Evolutionary conservation across 108 stramenopile species (phyloP).

Genomic region (Epithemia pelagica): DNA sequence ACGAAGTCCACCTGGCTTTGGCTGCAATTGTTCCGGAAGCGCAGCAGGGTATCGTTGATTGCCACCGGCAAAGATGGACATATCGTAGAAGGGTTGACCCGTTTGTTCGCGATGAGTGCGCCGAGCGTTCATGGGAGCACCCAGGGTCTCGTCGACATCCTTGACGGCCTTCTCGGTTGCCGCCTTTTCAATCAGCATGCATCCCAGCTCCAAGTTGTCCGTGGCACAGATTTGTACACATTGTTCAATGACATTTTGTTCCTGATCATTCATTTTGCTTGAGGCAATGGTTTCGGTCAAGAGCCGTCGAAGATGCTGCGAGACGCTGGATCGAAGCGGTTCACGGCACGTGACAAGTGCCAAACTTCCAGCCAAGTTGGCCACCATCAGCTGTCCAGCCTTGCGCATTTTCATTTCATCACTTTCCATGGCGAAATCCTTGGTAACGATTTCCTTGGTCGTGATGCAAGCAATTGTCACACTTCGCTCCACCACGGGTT

Average conservation of each 20-base stretch:
- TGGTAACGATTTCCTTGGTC: slow-evolving; percentile 94
- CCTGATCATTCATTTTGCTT: slow-evolving; percentile 60
- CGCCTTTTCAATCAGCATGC: slow-evolving; percentile 98
- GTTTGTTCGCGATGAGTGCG: slow-evolving; percentile 81
- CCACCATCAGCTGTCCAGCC: slow-evolving; percentile 96
- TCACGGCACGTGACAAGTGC: slow-evolving; percentile 97
- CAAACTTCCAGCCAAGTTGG: slow-evolving; percentile 95
- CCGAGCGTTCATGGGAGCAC: slow-evolving; percentile 53
- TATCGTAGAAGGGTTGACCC: slow-evolving; percentile 89
- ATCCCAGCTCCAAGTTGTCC: slow-evolving; percentile 96
- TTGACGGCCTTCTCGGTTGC: slow-evolving; percentile 97
- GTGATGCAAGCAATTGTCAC: slow-evolving; percentile 99
- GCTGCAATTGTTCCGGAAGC: slow-evolving; percentile 89
- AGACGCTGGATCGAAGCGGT: slow-evolving; percentile 89
- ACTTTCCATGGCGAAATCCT: slow-evolving; percentile 98
- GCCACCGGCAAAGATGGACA: slow-evolving; percentile 82
- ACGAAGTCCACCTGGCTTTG: slow-evolving; percentile 88
- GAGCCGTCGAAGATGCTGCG: slow-evolving; percentile 90
- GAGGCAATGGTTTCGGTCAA: slow-evolving; percentile 38
- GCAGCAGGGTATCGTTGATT: slow-evolving; percentile 84
- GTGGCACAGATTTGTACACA: slow-evolving; percentile 89
- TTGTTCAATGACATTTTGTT: slow-evolving; percentile 80
- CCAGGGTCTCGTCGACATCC: slow-evolving; percentile 90
- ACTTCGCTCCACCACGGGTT: slow-evolving; percentile 96
- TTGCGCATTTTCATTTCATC: slow-evolving; percentile 93